Evolutionary conservation across 2,329 filamentous ascomycete genomes (phyloP), one percentile per base, ranked within the genome.

Genomic region (Massarina eburnea): DNA sequence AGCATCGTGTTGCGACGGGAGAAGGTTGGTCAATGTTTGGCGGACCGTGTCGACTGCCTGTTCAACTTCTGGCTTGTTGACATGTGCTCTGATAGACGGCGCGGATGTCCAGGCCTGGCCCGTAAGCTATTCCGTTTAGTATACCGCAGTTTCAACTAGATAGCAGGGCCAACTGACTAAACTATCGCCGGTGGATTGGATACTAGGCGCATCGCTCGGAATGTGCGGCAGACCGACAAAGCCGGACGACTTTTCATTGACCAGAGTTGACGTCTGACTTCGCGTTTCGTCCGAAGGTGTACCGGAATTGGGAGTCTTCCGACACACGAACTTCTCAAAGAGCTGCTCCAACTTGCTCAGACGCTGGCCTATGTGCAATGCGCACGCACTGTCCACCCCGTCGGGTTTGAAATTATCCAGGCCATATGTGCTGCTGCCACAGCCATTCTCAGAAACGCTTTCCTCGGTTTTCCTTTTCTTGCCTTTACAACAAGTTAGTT

Each of bases 1-100:
- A 27, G 66, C 63, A 52, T 70, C 66, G 35, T 64, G 56, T 46
- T 70, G 66, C 9, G 65, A 67, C 0, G 66, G 66, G 20, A 70
- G 41, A n/a, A 68, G 49, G 9, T 57, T 59, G 7, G 49, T 43
- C 27, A 70, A 39, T 12, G 55, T 51, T 26, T 49, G 57, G 30
- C 59, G 65, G 1, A 51, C 39, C 8, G 49, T 38, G 27, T 67
- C 66, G 22, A 30, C 30, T 9, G n/a, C 41, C 9, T 51, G 10
- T 7, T 42, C 39, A 15, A 39, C 38, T 9, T 62, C 55, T 21
- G 19, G 15, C 15, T 58, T 57, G 27, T 58, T 49, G 22, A 51
- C 52, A 7, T 62, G 20, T 4, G 63, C 61, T 24, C 53, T 55
- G 12, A 66, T 58, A 24, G 58, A 55, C 7, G 64, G 63, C 24